phyloP scores from a whole-genome alignment of 176 grass and related monocot species.

The Bothriochloa decipiens region DNA sequence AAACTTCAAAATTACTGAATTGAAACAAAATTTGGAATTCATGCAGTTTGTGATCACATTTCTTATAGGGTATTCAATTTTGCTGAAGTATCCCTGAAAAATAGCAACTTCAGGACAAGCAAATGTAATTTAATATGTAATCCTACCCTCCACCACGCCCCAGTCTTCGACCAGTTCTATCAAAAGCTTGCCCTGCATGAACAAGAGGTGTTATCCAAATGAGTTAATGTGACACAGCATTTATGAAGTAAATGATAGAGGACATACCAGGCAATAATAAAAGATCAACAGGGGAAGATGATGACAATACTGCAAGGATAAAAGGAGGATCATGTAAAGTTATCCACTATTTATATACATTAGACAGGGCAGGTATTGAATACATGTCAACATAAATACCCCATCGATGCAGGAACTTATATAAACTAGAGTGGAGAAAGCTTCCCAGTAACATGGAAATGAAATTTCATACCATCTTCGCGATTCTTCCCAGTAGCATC shows the following conservation, averaged over 20 bases:
- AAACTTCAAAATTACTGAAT: slow-evolving; percentile 16
- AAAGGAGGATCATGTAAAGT: slow-evolving; percentile 36
- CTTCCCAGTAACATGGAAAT: not conserved
- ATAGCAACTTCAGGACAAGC: slow-evolving; percentile 29
- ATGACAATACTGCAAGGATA: slow-evolving; percentile 68
- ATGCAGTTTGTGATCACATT: not conserved
- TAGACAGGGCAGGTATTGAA: not conserved
- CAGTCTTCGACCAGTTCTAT: slow-evolving; percentile 81
- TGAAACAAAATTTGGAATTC: not conserved
- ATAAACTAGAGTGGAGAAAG: not conserved
- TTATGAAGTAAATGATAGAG: not conserved
- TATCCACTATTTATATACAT: not conserved
- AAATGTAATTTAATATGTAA: slow-evolving; percentile 17
- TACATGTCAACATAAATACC: slow-evolving; percentile 15
- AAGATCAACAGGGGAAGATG: slow-evolving; percentile 74
- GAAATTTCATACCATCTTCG: slow-evolving; percentile 72
- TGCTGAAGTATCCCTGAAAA: slow-evolving; percentile 9
- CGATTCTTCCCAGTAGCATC: slow-evolving; percentile 60
- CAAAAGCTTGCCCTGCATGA: slow-evolving; percentile 85
- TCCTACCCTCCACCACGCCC: slow-evolving; percentile 93
- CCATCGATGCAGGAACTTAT: not conserved
- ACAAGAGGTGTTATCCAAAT: slow-evolving; percentile 22
- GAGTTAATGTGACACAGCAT: not conserved
- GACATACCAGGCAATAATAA: slow-evolving; percentile 79
- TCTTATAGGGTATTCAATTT: not conserved